Evolutionary conservation across 1,284 basidiomycete genomes (phyloP).

Genomic region (Trichosporon coremiiforme): DNA sequence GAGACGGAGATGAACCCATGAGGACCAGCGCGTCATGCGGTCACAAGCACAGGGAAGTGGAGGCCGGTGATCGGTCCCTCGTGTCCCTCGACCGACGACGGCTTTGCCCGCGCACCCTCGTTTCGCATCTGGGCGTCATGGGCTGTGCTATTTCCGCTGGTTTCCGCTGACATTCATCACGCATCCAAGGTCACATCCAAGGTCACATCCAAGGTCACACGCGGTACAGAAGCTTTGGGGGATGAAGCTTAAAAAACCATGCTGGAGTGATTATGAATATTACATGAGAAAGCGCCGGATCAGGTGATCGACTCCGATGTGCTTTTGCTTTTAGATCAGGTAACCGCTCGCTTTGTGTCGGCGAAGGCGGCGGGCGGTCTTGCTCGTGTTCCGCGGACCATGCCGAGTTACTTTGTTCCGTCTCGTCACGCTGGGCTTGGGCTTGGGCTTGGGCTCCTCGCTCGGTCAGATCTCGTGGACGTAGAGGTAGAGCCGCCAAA

Average conservation of each 20-base stretch:
- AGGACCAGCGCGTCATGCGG: not conserved
- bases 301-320: not conserved
- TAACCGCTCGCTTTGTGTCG: not conserved
- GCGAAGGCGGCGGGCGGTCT: slow-evolving; percentile 6
- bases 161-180: no score
- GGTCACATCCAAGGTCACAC: no score
- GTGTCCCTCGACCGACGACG: not conserved
- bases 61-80: slow-evolving; percentile 2
- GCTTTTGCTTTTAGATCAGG: not conserved
- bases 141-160: not conserved
- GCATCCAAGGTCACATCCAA: no score
- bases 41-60: not conserved
- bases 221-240: not conserved
- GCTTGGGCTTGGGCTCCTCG: no score
- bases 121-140: not conserved
- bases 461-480: not conserved
- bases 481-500: no score
- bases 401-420: not conserved
- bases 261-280: not conserved
- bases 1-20: not conserved
- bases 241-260: slow-evolving; percentile 4
- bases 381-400: not conserved
- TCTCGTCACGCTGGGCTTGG: no score
- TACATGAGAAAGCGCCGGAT: not conserved
- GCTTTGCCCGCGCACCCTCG: slow-evolving; percentile 12